phyloP scores from a whole-genome alignment of 768 basidiomycete genomes.

The Chiua virens region DNA sequence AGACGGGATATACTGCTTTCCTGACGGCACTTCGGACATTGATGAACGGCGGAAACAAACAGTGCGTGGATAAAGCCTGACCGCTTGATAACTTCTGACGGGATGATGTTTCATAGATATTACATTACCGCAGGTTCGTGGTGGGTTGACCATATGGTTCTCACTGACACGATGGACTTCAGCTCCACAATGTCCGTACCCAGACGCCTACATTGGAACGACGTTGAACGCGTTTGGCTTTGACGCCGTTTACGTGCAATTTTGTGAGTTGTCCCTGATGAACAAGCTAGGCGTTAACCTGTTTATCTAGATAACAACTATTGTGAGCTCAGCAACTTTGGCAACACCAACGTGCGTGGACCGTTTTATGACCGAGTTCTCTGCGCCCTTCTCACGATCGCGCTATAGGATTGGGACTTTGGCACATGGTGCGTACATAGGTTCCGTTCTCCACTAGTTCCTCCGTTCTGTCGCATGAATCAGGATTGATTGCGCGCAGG shows the following conservation, averaged over 20 bases:
- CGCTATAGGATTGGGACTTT: constrained; percentile 46
- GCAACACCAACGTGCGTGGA: constrained; percentile 37
- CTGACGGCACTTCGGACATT: constrained; percentile 24
- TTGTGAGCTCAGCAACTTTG: constrained; percentile 42
- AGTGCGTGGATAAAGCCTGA: constrained; percentile 15
- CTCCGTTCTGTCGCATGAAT: background rate
- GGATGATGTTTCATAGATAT: constrained; percentile 29
- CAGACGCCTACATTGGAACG: constrained; percentile 44
- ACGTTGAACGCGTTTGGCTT: constrained; percentile 44
- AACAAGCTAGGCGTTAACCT: constrained; percentile 11
- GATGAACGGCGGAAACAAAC: constrained; percentile 29
- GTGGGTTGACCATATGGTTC: background rate
- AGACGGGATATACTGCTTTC: constrained; percentile 31
- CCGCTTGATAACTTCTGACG: background rate
- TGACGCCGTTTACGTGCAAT: constrained; percentile 53
- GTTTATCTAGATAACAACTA: constrained; percentile 44
- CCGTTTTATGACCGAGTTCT: background rate
- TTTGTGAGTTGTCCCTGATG: constrained; percentile 30
- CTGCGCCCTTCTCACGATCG: background rate
- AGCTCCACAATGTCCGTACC: constrained; percentile 48
- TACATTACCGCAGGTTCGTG: constrained; percentile 43
- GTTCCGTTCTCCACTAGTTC: background rate
- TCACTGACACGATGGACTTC: background rate
- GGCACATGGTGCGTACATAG: constrained; percentile 31
- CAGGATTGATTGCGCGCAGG: constrained; percentile 26